Percentiles rank a stretch among this genome's conserved stretches.
Evolutionary conservation across 257 asterid genomes (phyloP).

Genomic region (Nyctanthes arbortristis): DNA sequence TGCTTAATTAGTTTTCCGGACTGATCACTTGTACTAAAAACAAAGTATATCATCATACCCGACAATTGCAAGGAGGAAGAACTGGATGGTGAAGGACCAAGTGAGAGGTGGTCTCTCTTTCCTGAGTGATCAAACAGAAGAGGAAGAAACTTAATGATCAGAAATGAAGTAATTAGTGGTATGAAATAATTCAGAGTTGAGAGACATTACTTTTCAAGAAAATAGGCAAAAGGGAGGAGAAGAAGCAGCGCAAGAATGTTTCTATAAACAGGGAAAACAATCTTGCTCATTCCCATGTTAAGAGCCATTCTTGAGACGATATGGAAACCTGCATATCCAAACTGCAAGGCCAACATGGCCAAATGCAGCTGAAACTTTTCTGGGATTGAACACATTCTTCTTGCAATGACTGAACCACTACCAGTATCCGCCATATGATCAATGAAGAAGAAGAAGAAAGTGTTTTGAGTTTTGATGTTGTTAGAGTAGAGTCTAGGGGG

Average conservation of each 20-base stretch:
- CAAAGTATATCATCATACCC: conserved; percentile 49
- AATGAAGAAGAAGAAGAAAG: background rate
- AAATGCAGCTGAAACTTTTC: conserved; percentile 83
- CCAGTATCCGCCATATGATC: conserved; percentile 64
- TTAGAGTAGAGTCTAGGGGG: conserved; percentile 48
- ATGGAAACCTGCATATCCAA: conserved; percentile 97
- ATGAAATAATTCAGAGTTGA: background rate
- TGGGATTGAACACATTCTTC: conserved; percentile 71
- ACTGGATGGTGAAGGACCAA: conserved; percentile 67
- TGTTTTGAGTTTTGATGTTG: conserved; percentile 26
- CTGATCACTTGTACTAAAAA: background rate
- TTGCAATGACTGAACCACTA: conserved; percentile 37
- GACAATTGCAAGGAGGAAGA: conserved; percentile 89
- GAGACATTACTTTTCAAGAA: conserved; percentile 77
- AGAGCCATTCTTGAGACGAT: conserved; percentile 94
- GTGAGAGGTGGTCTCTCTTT: conserved; percentile 84
- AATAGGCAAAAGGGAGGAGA: conserved; percentile 92
- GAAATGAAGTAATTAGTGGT: background rate
- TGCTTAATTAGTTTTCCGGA: background rate
- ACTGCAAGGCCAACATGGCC: conserved; percentile 87
- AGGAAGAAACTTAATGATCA: background rate
- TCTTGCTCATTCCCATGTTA: conserved; percentile 98
- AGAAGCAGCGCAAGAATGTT: conserved; percentile 91
- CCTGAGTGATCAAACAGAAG: conserved; percentile 46
- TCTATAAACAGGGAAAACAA: conserved; percentile 89